Percentiles rank a stretch among this genome's conserved stretches.
Conservation (phyloP, 352 stramenopile species). For the Globisporangium polare region DNA sequence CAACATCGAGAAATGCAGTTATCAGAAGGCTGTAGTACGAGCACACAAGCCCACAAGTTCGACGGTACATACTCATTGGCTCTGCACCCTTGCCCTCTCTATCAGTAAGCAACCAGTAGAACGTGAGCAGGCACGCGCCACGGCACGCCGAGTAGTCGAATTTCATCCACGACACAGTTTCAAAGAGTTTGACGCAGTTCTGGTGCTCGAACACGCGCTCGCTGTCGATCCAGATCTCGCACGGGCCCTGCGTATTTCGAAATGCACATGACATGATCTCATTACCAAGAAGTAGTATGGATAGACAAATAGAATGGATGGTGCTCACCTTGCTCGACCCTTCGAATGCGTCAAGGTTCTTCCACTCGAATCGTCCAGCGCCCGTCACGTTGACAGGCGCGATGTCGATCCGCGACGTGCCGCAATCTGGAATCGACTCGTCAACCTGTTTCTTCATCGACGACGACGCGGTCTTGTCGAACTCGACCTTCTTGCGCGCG, state of each 20-base stretch:
- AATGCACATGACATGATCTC: not conserved
- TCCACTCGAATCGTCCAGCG: constrained; percentile 18
- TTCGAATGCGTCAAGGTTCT: constrained; percentile 15
- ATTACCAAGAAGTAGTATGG: not conserved
- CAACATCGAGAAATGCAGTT: not conserved
- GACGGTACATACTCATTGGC: constrained; percentile 29
- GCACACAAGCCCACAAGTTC: not conserved
- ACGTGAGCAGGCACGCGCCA: constrained; percentile 32
- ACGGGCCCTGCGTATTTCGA: constrained; percentile 23
- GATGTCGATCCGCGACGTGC: constrained; percentile 6
- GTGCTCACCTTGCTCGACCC: constrained; percentile 7
- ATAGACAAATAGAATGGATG: constrained; percentile 4
- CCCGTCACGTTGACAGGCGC: constrained; percentile 16
- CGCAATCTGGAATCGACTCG: constrained; percentile 13
- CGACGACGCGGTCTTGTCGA: not conserved
- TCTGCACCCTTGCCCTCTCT: constrained; percentile 8
- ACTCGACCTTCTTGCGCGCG: not conserved
- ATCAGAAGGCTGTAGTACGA: not conserved
- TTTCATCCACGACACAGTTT: constrained; percentile 26
- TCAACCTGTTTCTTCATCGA: constrained; percentile 17
- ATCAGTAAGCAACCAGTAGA: constrained; percentile 38
- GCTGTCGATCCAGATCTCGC: constrained; percentile 44
- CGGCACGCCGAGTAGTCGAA: constrained; percentile 42
- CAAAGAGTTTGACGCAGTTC: constrained; percentile 35
- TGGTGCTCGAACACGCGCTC: constrained; percentile 23